These are phyloP conservation scores for Senna tora DNA, from an alignment of 306 rosid species.

Conservation along the genomic window DNA sequence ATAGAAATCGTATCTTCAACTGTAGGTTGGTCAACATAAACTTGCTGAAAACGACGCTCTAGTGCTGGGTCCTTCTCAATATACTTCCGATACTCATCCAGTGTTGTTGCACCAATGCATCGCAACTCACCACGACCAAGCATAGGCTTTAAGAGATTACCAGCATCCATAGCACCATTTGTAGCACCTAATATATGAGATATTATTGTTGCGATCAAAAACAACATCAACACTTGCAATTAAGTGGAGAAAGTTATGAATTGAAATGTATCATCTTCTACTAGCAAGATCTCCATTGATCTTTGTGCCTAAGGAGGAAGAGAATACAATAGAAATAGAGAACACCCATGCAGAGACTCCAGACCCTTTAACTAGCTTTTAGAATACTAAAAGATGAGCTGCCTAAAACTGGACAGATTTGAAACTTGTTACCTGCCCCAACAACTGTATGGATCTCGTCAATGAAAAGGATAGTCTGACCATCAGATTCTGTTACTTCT, in stretches of 20 bases:
- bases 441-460: conserved; percentile 99
- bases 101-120: conserved; percentile 96
- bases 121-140: conserved; percentile 98
- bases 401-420: conserved; percentile 15
- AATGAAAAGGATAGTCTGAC: conserved; percentile 88
- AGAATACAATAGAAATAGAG: conserved; percentile 6
- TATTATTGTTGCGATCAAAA: conserved; percentile 27
- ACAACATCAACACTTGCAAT: conserved; percentile 20
- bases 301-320: background rate
- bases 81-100: conserved; percentile 93
- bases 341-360: background rate
- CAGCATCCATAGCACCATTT: conserved; percentile 99
- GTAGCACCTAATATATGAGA: conserved; percentile 77
- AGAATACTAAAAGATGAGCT: conserved; percentile 9
- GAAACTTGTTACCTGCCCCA: conserved; percentile 82
- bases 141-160: conserved; percentile 98
- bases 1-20: conserved; percentile 91
- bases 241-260: background rate
- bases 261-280: conserved; percentile 14
- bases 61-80: conserved; percentile 98
- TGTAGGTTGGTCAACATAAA: conserved; percentile 93
- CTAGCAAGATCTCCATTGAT: conserved; percentile 17
- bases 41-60: conserved; percentile 98
- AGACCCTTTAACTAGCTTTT: conserved; percentile 24
- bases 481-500: conserved; percentile 99